Percentiles rank a stretch among this genome's conserved stretches.
Conservation (phyloP, 78 protist genomes). For the Blattamonas nauphoetae region DNA sequence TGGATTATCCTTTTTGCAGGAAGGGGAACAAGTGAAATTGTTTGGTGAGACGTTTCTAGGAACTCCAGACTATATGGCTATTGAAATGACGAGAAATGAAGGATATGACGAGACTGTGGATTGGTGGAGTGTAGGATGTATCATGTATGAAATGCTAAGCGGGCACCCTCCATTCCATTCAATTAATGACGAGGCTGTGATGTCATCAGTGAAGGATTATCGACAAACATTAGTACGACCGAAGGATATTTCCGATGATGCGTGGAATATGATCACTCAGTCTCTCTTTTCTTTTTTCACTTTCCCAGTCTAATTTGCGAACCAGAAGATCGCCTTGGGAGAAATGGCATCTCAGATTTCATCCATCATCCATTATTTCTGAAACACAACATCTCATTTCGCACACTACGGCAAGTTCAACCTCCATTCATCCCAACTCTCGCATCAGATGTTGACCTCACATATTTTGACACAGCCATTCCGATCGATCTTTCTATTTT, state of each 20-base stretch:
- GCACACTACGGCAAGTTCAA: neutral
- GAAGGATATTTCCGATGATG: neutral
- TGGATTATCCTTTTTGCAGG: neutral
- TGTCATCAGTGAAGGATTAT: neutral
- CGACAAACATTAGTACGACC: neutral
- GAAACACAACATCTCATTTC: neutral
- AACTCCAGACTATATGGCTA: neutral
- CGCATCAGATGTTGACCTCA: neutral
- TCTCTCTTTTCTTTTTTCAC: neutral
- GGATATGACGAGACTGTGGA: neutral
- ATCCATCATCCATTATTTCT: neutral
- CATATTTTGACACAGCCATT: neutral
- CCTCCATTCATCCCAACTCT: neutral
- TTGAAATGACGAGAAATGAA: neutral
- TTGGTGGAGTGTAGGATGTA: constrained; percentile 10
- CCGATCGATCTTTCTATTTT: too few species aligned
- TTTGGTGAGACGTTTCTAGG: neutral
- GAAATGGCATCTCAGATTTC: neutral
- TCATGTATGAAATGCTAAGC: neutral
- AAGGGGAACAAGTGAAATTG: neutral
- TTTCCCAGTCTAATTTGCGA: neutral
- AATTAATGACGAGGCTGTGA: neutral
- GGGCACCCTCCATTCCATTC: constrained; percentile 7
- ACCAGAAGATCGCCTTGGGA: neutral
- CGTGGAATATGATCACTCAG: neutral